A percentile compares a stretch with the other conserved stretches of the same genome.
These are phyloP conservation scores for Mycena crocata DNA, from an alignment of 768 basidiomycete species.

Conservation along the genomic window DNA sequence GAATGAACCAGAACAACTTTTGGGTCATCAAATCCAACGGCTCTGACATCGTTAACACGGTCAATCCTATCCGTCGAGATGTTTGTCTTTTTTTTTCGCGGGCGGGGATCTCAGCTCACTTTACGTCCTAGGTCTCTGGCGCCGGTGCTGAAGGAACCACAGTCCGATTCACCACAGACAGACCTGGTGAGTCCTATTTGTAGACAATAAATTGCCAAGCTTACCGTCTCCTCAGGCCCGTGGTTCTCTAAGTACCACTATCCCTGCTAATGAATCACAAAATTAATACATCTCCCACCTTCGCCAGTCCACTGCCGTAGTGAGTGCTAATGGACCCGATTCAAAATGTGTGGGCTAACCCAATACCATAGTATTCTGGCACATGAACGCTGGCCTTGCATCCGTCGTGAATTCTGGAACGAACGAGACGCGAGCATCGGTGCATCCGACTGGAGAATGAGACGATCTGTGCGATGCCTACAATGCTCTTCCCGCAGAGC, in stretches of 20 bases:
- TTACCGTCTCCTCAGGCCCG: conserved; percentile 24
- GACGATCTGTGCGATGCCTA: conserved; percentile 33
- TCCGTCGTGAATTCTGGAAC: conserved; percentile 31
- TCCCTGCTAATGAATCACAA: not conserved
- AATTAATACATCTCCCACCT: not conserved
- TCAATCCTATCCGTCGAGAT: conserved; percentile 60
- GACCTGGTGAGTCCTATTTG: conserved; percentile 51
- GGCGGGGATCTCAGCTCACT: not conserved
- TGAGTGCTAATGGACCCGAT: not conserved
- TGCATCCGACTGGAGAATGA: conserved; percentile 31
- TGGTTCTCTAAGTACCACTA: conserved; percentile 35
- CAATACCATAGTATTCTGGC: conserved; percentile 34
- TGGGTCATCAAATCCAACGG: conserved; percentile 53
- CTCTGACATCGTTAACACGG: conserved; percentile 46
- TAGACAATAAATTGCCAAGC: not conserved
- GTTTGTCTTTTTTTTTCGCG: conserved; percentile 13
- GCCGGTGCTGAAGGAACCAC: conserved; percentile 40
- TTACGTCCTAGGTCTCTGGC: conserved; percentile 28
- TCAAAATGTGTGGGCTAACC: not conserved
- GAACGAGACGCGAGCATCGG: conserved; percentile 16
- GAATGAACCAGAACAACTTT: conserved; percentile 47
- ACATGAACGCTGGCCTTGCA: conserved; percentile 36
- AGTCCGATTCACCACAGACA: conserved; percentile 67
- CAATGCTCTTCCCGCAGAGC: conserved; percentile 21
- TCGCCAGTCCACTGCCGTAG: conserved; percentile 41